These are phyloP conservation scores for Fusarium luffae DNA, from an alignment of 2,329 filamentous ascomycete species.

Conservation along the genomic window DNA sequence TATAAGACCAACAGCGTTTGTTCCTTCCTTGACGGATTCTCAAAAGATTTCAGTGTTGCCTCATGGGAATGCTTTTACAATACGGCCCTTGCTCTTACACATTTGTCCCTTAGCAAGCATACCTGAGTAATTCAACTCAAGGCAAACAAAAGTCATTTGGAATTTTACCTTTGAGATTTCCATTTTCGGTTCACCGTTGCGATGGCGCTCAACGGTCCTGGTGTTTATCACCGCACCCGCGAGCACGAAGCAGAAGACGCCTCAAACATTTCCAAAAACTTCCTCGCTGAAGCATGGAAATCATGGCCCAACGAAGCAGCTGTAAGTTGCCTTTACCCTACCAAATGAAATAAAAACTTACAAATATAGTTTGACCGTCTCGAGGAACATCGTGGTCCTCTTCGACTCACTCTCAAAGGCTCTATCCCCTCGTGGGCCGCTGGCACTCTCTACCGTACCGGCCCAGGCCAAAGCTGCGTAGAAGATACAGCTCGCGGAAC, in stretches of 20 bases:
- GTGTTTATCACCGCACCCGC: conserved; percentile 44
- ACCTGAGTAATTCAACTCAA: background rate
- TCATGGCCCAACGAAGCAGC: conserved; percentile 62
- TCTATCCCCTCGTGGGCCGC: conserved; percentile 76
- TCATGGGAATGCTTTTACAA: background rate
- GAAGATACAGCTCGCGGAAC: conserved; percentile 68
- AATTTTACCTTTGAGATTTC: background rate
- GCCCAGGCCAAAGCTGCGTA: conserved; percentile 73
- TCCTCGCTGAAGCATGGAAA: conserved; percentile 50
- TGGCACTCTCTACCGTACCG: conserved; percentile 79
- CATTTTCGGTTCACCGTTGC: background rate
- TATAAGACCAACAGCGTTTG: background rate
- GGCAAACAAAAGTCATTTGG: background rate
- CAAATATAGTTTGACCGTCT: conserved; percentile 71
- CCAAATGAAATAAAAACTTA: background rate
- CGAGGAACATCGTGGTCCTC: conserved; percentile 72
- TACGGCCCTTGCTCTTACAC: background rate
- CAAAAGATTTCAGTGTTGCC: background rate
- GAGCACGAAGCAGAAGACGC: conserved; percentile 45
- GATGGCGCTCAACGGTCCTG: conserved; percentile 46
- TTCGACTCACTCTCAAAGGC: conserved; percentile 72
- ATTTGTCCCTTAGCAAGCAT: background rate
- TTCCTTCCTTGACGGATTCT: background rate
- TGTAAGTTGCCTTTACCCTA: conserved; percentile 45
- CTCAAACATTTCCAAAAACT: conserved; percentile 41